phyloP scores from a whole-genome alignment of 208 protist species.

The Trypanosoma boissoni region DNA sequence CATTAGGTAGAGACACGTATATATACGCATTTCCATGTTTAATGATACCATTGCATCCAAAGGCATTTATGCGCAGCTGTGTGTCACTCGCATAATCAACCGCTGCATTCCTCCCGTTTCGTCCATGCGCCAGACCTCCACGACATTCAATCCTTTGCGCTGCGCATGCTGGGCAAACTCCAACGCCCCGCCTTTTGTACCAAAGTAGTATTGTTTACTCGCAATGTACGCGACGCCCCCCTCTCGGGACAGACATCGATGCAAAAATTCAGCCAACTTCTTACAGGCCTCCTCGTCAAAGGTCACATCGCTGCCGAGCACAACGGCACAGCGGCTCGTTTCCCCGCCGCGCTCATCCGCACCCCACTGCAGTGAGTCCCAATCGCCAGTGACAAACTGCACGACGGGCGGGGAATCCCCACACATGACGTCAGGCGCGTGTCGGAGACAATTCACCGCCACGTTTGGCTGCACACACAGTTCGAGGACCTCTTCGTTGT shows the following conservation, averaged over 20 bases:
- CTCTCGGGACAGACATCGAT: conserved; percentile 49
- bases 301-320: conserved; percentile 85
- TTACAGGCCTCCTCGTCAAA: conserved; percentile 79
- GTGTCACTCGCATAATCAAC: conserved; percentile 50
- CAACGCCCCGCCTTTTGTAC: conserved; percentile 72
- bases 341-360: not conserved
- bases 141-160: conserved; percentile 33
- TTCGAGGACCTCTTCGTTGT: conserved; percentile 82
- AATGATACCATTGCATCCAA: not conserved
- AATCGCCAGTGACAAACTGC: conserved; percentile 78
- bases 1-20: not conserved
- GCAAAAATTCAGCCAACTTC: conserved; percentile 61
- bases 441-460: conserved; percentile 35
- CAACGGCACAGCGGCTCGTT: conserved; percentile 32
- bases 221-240: conserved; percentile 63
- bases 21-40: not conserved
- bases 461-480: conserved; percentile 78
- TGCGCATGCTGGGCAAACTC: conserved; percentile 44
- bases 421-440: no score
- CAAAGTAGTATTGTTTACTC: conserved; percentile 90
- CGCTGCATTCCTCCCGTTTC: conserved; percentile 62
- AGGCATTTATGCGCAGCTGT: not conserved
- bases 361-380: conserved; percentile 49
- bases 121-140: conserved; percentile 35
- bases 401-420: conserved; percentile 28